Evolutionary conservation across 352 stramenopile genomes (phyloP).

Genomic region (Halophytophthora batemanensis): DNA sequence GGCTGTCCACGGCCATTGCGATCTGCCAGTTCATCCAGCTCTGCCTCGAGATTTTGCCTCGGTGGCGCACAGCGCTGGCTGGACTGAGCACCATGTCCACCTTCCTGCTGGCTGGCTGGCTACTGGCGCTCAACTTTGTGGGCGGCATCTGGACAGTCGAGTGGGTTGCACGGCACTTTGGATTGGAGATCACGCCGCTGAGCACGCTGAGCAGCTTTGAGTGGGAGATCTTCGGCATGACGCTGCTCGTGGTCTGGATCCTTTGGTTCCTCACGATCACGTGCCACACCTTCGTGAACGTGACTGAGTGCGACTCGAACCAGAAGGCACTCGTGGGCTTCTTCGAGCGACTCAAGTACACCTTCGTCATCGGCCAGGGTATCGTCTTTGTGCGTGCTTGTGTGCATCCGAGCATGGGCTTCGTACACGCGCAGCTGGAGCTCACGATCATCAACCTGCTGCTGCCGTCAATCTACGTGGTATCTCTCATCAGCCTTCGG

Average conservation of each 20-base stretch:
- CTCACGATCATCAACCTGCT: conserved; percentile 88
- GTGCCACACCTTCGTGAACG: conserved; percentile 53
- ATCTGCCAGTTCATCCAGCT: conserved; percentile 86
- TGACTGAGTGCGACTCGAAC: conserved; percentile 52
- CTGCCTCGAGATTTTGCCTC: conserved; percentile 76
- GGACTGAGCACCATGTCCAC: conserved; percentile 48
- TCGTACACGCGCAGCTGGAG: conserved; percentile 84
- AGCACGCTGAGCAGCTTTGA: conserved; percentile 60
- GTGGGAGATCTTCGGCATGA: conserved; percentile 83
- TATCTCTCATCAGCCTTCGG: conserved; percentile 76
- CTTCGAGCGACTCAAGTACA: conserved; percentile 81
- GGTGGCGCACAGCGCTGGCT: conserved; percentile 60
- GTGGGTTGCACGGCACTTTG: conserved; percentile 73
- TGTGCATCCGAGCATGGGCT: conserved; percentile 80
- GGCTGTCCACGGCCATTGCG: conserved; percentile 74
- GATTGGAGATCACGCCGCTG: conserved; percentile 62
- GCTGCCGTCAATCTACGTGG: conserved; percentile 82
- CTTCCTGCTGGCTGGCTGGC: conserved; percentile 53
- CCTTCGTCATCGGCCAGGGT: conserved; percentile 71
- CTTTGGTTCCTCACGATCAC: conserved; percentile 79
- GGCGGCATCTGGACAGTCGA: conserved; percentile 70
- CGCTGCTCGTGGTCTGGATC: conserved; percentile 75
- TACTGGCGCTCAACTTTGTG: conserved; percentile 61
- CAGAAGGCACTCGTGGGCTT: conserved; percentile 63
- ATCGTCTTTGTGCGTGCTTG: conserved; percentile 81